These are phyloP conservation scores for Diaporthe velutina DNA, from an alignment of 2,329 filamentous ascomycete genomes.

Conservation along the genomic window DNA sequence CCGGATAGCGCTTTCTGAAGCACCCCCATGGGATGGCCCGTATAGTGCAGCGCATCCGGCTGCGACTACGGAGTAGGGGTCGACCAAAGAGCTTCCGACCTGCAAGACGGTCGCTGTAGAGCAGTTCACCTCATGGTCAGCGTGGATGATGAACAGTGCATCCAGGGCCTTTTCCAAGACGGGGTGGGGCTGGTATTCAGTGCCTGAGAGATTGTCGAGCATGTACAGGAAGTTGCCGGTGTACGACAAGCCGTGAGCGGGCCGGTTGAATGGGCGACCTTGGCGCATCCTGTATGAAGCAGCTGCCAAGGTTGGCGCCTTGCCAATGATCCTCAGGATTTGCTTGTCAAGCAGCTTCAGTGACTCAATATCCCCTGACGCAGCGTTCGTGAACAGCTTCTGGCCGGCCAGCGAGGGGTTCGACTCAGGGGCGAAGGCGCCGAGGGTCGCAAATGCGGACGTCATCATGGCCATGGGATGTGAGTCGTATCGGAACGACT, in stretches of 20 bases:
- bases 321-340: slow-evolving; percentile 65
- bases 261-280: slow-evolving; percentile 63
- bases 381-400: slow-evolving; percentile 63
- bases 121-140: slow-evolving; percentile 71
- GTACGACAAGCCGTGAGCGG: slow-evolving; percentile 61
- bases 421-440: slow-evolving; percentile 62
- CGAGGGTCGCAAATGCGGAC: slow-evolving; percentile 62
- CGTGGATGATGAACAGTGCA: slow-evolving; percentile 67
- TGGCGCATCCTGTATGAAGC: slow-evolving; percentile 66
- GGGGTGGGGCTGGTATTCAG: slow-evolving; percentile 62
- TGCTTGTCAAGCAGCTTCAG: slow-evolving; percentile 63
- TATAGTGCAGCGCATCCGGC: slow-evolving; percentile 66
- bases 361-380: slow-evolving; percentile 54
- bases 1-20: slow-evolving; percentile 68
- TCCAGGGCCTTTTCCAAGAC: slow-evolving; percentile 65
- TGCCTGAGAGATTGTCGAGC: slow-evolving; percentile 62
- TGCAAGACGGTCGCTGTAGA: slow-evolving; percentile 69
- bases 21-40: slow-evolving; percentile 71
- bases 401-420: slow-evolving; percentile 64
- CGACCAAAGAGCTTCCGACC: slow-evolving; percentile 67
- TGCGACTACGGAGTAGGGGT: slow-evolving; percentile 66
- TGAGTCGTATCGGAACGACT: slow-evolving; percentile 64
- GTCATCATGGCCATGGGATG: slow-evolving; percentile 67
- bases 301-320: slow-evolving; percentile 63
- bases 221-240: slow-evolving; percentile 68